Evolutionary conservation across 768 basidiomycete genomes (phyloP), one percentile per base, ranked within the genome.

Genomic region (Hirschioporus abietinus): DNA sequence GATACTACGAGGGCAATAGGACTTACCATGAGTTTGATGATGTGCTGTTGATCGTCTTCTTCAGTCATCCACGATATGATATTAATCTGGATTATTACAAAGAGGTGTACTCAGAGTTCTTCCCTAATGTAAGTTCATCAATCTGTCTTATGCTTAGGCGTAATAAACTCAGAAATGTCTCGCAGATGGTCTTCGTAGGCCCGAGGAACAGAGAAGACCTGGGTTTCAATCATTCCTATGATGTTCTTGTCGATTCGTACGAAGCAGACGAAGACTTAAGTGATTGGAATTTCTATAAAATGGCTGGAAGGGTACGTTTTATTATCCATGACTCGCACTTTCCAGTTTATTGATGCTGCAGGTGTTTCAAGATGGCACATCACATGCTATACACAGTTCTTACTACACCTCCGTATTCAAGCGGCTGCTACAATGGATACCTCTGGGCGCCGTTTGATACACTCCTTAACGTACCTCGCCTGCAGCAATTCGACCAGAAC

Each of bases 381-480:
- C 83, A 84, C 67, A 84, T 84, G 82, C 74, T 84, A 10, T 82
- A 82, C 68, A 84, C 81, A 3, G 81, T 78, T 35, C 64, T 84
- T 65, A 74, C 74, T 59, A 80, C 79, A 62, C 70, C 81, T 63
- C 74, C 70, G 15, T 52, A 52, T 52, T 52, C 42, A 52, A 52
- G 12, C 42, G 42, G 42, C 42, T 84, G 83, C 69, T 84, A 84
- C 69, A 75, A 81, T 34, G 83, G 83, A 6, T 83, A 83, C 70
- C 78, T 84, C 18, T 84, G 83, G 83, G 82, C 79, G 52, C 83
- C 84, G 18, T 83, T 84, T 66, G 81, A 84, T 68, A 80, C 83
- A 7, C 71, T 84, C 23, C 74, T 84, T 63, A 84, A 84, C 66
- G 71, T 84, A 58, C 82, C 83, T 15, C 81, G 83, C 34, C 74